Conservation (phyloP, 371 early-diverging fungal species). For the Amoeboaphelidium occidentale region DNA sequence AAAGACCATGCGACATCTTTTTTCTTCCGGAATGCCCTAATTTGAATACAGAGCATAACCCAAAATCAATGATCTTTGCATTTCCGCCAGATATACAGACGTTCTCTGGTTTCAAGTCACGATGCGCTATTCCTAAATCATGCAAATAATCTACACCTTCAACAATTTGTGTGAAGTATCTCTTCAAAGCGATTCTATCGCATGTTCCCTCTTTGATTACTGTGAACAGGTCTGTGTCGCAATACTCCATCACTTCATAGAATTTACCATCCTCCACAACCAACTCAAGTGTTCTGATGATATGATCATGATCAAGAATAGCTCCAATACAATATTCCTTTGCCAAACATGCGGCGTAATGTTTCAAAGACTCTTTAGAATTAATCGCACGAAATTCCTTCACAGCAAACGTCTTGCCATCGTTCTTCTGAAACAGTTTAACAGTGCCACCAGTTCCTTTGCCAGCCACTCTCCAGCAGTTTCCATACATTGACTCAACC, state of each 20-base stretch:
- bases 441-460: not conserved
- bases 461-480: not conserved
- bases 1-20: conserved; percentile 17
- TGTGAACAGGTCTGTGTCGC: no score
- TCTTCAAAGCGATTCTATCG: no score
- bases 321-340: not conserved
- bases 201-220: no score
- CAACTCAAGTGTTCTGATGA: no score
- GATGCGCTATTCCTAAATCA: conserved; percentile 9
- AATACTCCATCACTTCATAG: no score
- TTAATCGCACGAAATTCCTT: not conserved
- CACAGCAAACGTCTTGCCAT: not conserved
- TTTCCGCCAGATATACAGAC: no score
- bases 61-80: no score
- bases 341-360: not conserved
- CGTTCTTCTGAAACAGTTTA: not conserved
- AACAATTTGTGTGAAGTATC: conserved; percentile 13
- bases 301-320: not conserved
- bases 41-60: no score
- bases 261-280: no score
- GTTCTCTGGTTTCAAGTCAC: conserved; percentile 12
- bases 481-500: no score
- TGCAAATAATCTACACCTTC: conserved; percentile 5
- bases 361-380: not conserved
- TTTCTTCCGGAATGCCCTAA: no score